These are phyloP conservation scores for Cornus suecica DNA, from an alignment of 148 eudicot genomes.

Conservation along the genomic window DNA sequence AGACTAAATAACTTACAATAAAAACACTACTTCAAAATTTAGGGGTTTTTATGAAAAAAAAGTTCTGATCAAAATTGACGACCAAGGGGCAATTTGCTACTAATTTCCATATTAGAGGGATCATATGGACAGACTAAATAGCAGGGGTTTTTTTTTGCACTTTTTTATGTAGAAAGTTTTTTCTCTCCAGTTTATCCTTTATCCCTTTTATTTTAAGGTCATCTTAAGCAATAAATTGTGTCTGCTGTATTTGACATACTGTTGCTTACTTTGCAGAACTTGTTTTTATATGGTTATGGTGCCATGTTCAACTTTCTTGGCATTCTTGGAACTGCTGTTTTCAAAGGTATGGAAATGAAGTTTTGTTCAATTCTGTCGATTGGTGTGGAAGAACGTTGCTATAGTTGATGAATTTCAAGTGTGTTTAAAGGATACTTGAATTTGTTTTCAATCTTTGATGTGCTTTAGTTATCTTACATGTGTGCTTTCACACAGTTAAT, in stretches of 20 bases:
- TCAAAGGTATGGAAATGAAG: slow-evolving; percentile 13
- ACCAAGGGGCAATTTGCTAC: no score
- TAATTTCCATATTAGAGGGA: no score
- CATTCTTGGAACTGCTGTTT: slow-evolving; percentile 44
- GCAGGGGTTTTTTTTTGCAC: no score
- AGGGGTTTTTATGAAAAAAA: no score
- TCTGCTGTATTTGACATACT: slow-evolving; percentile 6
- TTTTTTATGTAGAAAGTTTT: no score
- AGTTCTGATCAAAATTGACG: no score
- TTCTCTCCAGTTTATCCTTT: no score
- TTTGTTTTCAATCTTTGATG: not conserved
- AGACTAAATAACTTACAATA: no score
- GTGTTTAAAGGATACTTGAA: not conserved
- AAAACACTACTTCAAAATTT: no score
- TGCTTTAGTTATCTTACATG: not conserved
- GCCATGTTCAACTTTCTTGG: slow-evolving; percentile 86
- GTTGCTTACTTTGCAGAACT: slow-evolving; percentile 50
- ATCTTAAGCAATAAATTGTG: not conserved
- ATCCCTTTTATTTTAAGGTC: no score
- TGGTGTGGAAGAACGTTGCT: slow-evolving; percentile 5
- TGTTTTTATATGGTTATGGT: slow-evolving; percentile 90
- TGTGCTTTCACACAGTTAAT: not conserved
- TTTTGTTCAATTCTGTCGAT: not conserved
- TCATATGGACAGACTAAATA: no score
- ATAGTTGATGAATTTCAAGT: not conserved